Base-by-base conservation (phyloP, 2,329 filamentous ascomycete genomes). In the Periconia digitata region DNA sequence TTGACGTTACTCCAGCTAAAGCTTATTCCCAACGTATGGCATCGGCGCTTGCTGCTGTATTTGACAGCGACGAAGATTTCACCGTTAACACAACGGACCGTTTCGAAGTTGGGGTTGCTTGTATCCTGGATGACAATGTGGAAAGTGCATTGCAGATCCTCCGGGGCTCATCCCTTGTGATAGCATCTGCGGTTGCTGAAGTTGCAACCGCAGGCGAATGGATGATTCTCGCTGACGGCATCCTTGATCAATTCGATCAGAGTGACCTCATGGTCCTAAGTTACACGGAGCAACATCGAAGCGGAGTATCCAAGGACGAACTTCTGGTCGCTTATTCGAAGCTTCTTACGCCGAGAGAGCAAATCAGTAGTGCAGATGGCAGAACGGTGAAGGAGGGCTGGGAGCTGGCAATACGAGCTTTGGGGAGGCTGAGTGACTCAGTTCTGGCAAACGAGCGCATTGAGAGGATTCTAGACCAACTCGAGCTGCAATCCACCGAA, bases 241-340 rank as follows among this genome's bases (percentile, higher is more conserved):
- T 84, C 40, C 79, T 88, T 58, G 80, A 84, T 29, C 85, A 84
- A 20, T 82, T 95, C 47, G 90, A 92, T 62, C 83, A 89, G 72
- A 87, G 91, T 53, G 92, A 96, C 63, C 75, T 96, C 38, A 89
- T 94, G 74, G 82, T 96, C 8, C 76, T 97, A 12, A 91, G 90
- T 37, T 78, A 82, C 76, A 66, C 54, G 43, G 64, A 64, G 43
- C 56, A 64, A 42, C 54, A 55, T 39, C 59, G 49, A 15, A 59
- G 54, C 24, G 61, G 66, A 6, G 78, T 90, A 7, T 84, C 85
- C 53, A 91, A 92, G 66, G 91, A 96, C 67, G 85, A 87, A 27
- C 84, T 92, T 3, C 77, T 96, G 6, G 80, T 86, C 6, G 76
- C 83, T 40, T 97, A 96, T 69, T 88, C 92, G 0, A 79, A 85